Evolutionary conservation across 1,284 basidiomycete species (phyloP).

Genomic region (Macrocybe sp.): DNA sequence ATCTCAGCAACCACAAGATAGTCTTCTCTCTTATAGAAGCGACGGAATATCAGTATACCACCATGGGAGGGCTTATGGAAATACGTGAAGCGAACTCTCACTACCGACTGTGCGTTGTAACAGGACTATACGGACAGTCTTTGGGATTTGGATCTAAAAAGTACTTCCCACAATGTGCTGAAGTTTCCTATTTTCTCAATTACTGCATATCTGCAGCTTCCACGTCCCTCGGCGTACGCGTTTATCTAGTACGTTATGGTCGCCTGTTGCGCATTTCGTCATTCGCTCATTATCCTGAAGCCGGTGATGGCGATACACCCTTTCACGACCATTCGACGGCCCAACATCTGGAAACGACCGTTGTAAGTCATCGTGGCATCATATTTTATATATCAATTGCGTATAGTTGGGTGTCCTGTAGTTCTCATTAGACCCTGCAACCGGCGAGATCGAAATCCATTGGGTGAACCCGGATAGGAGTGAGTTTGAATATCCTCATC

Average conservation of each 20-base stretch:
- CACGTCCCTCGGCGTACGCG: slow-evolving; percentile 5
- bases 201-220: neutral
- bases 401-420: neutral
- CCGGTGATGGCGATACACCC: slow-evolving; percentile 5
- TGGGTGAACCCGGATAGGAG: slow-evolving; percentile 9
- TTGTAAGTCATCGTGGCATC: neutral
- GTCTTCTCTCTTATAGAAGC: slow-evolving; percentile 2
- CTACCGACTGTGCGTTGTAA: slow-evolving; percentile 3
- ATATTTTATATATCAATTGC: neutral
- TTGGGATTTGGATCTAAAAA: slow-evolving; percentile 6
- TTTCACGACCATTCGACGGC: slow-evolving; percentile 1
- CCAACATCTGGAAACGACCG: slow-evolving; percentile 5
- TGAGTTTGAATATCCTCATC: no score
- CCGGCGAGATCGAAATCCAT: slow-evolving; percentile 5
- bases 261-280: neutral
- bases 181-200: neutral
- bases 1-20: slow-evolving; percentile 5
- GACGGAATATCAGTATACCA: slow-evolving; percentile 2
- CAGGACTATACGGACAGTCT: slow-evolving; percentile 7
- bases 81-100: slow-evolving; percentile 3
- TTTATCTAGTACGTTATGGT: slow-evolving; percentile 4
- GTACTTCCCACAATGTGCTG: neutral
- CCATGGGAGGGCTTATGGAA: slow-evolving; percentile 1
- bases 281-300: neutral
- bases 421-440: slow-evolving; percentile 6